These are phyloP conservation scores for Neolentinus lepideus DNA, from an alignment of 1,284 basidiomycete species.

Conservation along the genomic window DNA sequence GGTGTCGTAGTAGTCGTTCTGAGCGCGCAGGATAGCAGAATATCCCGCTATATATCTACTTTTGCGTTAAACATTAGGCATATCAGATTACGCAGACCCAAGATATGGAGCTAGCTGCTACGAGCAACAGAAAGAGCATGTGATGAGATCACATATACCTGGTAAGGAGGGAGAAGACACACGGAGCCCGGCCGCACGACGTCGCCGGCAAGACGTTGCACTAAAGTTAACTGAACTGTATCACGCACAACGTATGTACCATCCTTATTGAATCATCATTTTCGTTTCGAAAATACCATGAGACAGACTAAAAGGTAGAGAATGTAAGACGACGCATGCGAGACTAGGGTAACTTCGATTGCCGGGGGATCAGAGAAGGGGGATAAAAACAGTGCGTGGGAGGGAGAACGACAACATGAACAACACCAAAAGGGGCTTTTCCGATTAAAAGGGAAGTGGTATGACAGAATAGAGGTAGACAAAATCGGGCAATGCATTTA, in stretches of 20 bases:
- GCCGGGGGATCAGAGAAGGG: not conserved
- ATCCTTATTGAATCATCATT: constrained; percentile 2
- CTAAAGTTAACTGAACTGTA: not conserved
- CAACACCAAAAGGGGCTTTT: constrained; percentile 1
- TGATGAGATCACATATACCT: too few relatives aligned
- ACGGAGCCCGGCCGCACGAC: too few relatives aligned
- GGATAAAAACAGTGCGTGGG: not conserved
- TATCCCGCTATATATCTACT: too few relatives aligned
- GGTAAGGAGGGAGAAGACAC: too few relatives aligned
- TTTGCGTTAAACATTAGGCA: too few relatives aligned
- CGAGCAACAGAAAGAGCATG: too few relatives aligned
- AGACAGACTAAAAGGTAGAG: constrained; percentile 1
- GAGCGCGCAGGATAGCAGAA: too few relatives aligned
- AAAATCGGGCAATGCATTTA: constrained; percentile 14
- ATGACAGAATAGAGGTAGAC: not conserved
- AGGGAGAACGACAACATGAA: not conserved
- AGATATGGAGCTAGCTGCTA: too few relatives aligned
- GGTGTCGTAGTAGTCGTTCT: too few relatives aligned
- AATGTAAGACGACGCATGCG: constrained; percentile 1
- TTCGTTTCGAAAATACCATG: not conserved
- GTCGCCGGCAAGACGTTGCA: too few relatives aligned
- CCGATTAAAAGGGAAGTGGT: constrained; percentile 2
- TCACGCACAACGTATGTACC: not conserved
- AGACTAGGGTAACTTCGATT: not conserved
- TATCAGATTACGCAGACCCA: too few relatives aligned